Conservation (phyloP, 495 filamentous ascomycete genomes). For the Platismatia glauca region DNA sequence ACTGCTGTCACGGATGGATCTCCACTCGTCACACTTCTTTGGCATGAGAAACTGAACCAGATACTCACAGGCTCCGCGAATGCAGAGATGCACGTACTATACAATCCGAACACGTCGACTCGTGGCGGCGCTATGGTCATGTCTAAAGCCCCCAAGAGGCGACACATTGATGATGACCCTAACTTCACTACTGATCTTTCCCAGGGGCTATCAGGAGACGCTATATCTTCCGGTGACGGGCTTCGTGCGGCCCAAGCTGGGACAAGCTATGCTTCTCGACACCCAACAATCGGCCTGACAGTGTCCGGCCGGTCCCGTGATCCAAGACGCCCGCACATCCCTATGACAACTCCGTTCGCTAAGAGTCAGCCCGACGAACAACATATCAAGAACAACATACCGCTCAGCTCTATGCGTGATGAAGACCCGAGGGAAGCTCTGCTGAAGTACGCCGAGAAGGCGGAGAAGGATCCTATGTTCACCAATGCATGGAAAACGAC, state of each 20-base stretch:
- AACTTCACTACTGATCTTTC: slow-evolving; percentile 73
- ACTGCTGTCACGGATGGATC: slow-evolving; percentile 78
- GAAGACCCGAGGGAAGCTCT: slow-evolving; percentile 93
- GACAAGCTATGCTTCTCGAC: slow-evolving; percentile 51
- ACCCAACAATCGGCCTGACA: slow-evolving; percentile 63
- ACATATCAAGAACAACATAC: slow-evolving; percentile 79
- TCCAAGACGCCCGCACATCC: slow-evolving; percentile 70
- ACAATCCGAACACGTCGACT: slow-evolving; percentile 71
- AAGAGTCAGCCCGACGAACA: slow-evolving; percentile 85
- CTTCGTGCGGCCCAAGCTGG: slow-evolving; percentile 34
- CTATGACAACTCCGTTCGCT: slow-evolving; percentile 80
- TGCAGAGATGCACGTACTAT: slow-evolving; percentile 79
- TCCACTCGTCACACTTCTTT: slow-evolving; percentile 73
- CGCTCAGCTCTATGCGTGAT: slow-evolving; percentile 88
- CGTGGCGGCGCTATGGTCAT: slow-evolving; percentile 82
- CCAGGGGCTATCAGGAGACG: slow-evolving; percentile 71
- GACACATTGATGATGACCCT: slow-evolving; percentile 89
- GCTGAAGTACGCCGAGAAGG: slow-evolving; percentile 89
- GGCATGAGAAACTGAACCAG: slow-evolving; percentile 93
- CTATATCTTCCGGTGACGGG: slow-evolving; percentile 60
- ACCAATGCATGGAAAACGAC: slow-evolving; percentile 88
- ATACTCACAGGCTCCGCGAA: slow-evolving; percentile 91
- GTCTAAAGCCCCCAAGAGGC: slow-evolving; percentile 85
- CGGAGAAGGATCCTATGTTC: slow-evolving; percentile 87
- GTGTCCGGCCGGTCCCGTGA: slow-evolving; percentile 73